These are phyloP conservation scores for Verbascum thapsus DNA, from an alignment of 257 asterid genomes.

Conservation along the genomic window DNA sequence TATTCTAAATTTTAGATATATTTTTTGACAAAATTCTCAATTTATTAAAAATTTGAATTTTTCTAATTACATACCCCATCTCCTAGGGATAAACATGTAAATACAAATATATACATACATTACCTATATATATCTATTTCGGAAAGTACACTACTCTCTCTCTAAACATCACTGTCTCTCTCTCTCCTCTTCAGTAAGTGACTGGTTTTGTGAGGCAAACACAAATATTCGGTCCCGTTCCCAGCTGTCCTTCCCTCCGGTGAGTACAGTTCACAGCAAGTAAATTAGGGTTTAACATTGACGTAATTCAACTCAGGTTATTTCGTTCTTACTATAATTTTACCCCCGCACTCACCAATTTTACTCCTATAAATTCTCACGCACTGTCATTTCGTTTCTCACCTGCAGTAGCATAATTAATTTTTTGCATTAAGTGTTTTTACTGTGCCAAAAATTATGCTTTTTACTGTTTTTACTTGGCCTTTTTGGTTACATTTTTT, in stretches of 20 bases:
- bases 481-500: slow-evolving; percentile 26
- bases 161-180: slow-evolving; percentile 25
- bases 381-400: slow-evolving; percentile 22
- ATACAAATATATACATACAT: neutral
- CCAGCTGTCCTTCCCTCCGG: slow-evolving; percentile 36
- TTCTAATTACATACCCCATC: no score
- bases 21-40: no score
- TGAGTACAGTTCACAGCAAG: slow-evolving; percentile 31
- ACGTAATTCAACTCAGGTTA: slow-evolving; percentile 29
- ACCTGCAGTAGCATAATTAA: slow-evolving; percentile 18
- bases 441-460: slow-evolving; percentile 5
- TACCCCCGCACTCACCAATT: slow-evolving; percentile 19
- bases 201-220: slow-evolving; percentile 30
- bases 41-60: neutral
- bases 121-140: slow-evolving; percentile 12
- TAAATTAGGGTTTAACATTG: slow-evolving; percentile 40
- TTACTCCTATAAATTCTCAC: slow-evolving; percentile 25
- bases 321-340: slow-evolving; percentile 14
- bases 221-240: slow-evolving; percentile 31
- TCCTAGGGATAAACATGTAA: neutral
- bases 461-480: slow-evolving; percentile 2
- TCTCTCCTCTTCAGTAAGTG: slow-evolving; percentile 26
- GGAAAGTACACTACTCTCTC: slow-evolving; percentile 28
- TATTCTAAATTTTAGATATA: neutral
- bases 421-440: slow-evolving; percentile 25